Conservation (phyloP, 2,329 filamentous ascomycete genomes). For the Calonectria montana region DNA sequence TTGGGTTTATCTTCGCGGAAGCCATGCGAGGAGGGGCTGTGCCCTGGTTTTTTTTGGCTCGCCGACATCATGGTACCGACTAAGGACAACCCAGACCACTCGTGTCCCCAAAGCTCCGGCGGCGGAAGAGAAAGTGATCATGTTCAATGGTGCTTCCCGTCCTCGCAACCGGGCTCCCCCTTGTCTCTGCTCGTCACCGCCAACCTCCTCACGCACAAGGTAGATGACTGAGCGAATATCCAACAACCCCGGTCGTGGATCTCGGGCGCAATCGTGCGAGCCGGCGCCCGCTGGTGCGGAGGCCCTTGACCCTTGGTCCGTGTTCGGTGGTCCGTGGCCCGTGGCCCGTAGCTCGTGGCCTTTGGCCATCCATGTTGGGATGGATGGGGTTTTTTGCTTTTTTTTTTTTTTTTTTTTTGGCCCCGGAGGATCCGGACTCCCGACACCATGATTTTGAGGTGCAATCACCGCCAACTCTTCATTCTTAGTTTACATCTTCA, state of each 20-base stretch:
- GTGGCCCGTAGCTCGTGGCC: conserved; percentile 35
- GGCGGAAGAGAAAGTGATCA: neutral
- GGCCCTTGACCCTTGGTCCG: conserved; percentile 30
- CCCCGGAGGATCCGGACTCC: conserved; percentile 35
- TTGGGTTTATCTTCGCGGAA: conserved; percentile 18
- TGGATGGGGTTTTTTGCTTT: conserved; percentile 5
- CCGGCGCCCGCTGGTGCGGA: conserved; percentile 41
- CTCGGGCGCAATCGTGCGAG: conserved; percentile 37
- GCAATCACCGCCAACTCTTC: neutral
- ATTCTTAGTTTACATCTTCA: neutral
- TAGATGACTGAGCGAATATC: conserved; percentile 39
- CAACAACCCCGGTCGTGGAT: conserved; percentile 37
- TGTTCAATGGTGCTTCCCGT: conserved; percentile 10
- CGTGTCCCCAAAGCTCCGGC: neutral
- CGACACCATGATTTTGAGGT: conserved; percentile 28
- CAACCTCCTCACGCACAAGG: conserved; percentile 30
- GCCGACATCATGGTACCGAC: conserved; percentile 22
- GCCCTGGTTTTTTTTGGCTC: conserved; percentile 15
- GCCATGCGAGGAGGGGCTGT: conserved; percentile 16
- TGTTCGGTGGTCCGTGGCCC: conserved; percentile 32
- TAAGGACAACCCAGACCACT: neutral
- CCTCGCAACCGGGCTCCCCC: conserved; percentile 18
- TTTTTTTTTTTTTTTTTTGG: conserved; percentile 20
- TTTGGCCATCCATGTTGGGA: conserved; percentile 1
- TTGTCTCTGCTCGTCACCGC: conserved; percentile 35